Percentiles rank a stretch among this genome's conserved stretches.
phyloP scores from a whole-genome alignment of 768 basidiomycete genomes.

The Wakefieldia striispora region DNA sequence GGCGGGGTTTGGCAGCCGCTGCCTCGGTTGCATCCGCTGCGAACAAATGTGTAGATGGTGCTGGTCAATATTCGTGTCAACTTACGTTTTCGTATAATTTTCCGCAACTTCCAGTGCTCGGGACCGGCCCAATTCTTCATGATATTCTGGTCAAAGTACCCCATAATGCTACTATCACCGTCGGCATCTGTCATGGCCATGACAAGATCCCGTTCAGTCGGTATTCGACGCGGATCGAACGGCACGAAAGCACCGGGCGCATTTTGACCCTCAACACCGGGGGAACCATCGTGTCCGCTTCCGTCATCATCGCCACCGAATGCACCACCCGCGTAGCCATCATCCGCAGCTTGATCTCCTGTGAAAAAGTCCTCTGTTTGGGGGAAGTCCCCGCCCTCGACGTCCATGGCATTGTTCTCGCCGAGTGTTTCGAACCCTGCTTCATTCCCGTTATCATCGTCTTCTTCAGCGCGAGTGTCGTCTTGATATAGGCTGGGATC shows the following conservation, averaged over 20 bases:
- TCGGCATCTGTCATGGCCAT: conserved; percentile 81
- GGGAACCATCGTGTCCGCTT: conserved; percentile 40
- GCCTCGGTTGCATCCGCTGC: conserved; percentile 51
- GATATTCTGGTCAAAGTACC: conserved; percentile 87
- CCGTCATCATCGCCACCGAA: conserved; percentile 46
- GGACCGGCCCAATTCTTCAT: conserved; percentile 98
- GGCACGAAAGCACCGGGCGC: conserved; percentile 56
- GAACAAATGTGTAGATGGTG: conserved; percentile 6
- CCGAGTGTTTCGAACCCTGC: conserved; percentile 22
- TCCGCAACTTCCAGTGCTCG: conserved; percentile 95
- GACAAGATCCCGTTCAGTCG: conserved; percentile 76
- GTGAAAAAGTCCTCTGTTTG: conserved; percentile 66
- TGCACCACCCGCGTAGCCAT: conserved; percentile 42
- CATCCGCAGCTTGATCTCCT: conserved; percentile 54
- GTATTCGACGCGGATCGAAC: conserved; percentile 82
- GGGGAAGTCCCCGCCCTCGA: conserved; percentile 38
- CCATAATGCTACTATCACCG: conserved; percentile 57
- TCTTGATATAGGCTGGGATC: conserved; percentile 61
- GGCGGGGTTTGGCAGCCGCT: conserved; percentile 50
- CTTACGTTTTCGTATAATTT: conserved; percentile 75
- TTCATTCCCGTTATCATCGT: conserved; percentile 32
- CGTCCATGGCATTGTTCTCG: conserved; percentile 33
- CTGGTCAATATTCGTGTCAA: conserved; percentile 2
- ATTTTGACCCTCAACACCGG: conserved; percentile 40
- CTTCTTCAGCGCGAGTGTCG: conserved; percentile 40